Percentiles rank a stretch among this genome's conserved stretches.
Evolutionary conservation across 768 basidiomycete species (phyloP).

Genomic region (Boletus insuetus): DNA sequence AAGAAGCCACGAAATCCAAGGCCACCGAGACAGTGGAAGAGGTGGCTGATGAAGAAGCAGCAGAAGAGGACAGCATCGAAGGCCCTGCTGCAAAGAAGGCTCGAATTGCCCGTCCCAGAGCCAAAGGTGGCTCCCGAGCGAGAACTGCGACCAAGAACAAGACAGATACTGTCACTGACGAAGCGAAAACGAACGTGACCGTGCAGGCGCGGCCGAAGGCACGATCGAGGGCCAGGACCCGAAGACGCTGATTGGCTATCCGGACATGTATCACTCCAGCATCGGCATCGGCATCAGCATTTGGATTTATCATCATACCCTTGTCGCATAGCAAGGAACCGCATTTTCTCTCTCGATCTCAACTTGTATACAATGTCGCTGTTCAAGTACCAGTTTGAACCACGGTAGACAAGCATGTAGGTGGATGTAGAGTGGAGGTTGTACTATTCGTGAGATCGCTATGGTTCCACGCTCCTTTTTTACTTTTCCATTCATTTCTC

Average conservation of each 20-base stretch:
- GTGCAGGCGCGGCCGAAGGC: constrained; percentile 31
- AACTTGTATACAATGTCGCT: constrained; percentile 18
- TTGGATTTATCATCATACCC: constrained; percentile 21
- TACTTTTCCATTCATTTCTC: constrained; percentile 1
- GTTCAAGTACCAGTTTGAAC: constrained; percentile 3
- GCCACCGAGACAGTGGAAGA: constrained; percentile 10
- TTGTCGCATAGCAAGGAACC: constrained; percentile 18
- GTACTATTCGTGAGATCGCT: constrained; percentile 16
- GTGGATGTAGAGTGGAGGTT: constrained; percentile 16
- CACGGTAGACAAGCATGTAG: constrained; percentile 2
- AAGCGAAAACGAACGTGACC: constrained; percentile 16
- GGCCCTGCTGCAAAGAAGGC: constrained; percentile 17
- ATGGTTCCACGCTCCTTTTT: constrained; percentile 8
- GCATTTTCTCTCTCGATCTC: constrained; percentile 22
- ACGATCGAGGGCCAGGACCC: constrained; percentile 27
- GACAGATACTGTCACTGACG: constrained; percentile 8
- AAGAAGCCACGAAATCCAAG: constrained; percentile 25
- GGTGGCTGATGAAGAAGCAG: constrained; percentile 12
- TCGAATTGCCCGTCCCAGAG: constrained; percentile 19
- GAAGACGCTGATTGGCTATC: constrained; percentile 27
- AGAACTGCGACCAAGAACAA: constrained; percentile 15
- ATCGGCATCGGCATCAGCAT: constrained; percentile 18
- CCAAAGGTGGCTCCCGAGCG: constrained; percentile 24
- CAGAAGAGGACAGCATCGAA: constrained; percentile 11
- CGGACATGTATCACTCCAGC: constrained; percentile 7